Evolutionary conservation across 768 basidiomycete species (phyloP).

Genomic region (Tulasnella sp.): DNA sequence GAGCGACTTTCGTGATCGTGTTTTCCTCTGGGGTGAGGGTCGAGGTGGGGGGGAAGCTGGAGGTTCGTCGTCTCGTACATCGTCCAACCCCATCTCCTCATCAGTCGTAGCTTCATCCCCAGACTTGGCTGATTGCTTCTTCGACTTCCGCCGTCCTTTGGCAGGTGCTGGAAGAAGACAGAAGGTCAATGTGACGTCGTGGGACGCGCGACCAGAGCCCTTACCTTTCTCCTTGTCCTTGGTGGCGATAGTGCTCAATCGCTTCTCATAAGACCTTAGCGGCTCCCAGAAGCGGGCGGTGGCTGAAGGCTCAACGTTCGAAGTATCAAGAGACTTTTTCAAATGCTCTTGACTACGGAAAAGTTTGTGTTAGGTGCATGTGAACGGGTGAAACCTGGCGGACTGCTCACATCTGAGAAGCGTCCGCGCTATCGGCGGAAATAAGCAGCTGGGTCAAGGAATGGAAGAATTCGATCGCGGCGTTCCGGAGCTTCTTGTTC

Average conservation of each 20-base stretch:
- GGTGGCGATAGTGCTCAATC: slow-evolving; percentile 65
- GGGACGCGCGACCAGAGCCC: background rate
- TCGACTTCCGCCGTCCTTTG: slow-evolving; percentile 38
- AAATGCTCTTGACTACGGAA: slow-evolving; percentile 56
- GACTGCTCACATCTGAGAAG: slow-evolving; percentile 67
- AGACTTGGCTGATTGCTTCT: slow-evolving; percentile 39
- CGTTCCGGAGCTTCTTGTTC: slow-evolving; percentile 63
- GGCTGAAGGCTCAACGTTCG: slow-evolving; percentile 65
- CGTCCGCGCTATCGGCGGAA: slow-evolving; percentile 70
- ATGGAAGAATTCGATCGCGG: slow-evolving; percentile 71
- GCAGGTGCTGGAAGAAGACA: slow-evolving; percentile 35
- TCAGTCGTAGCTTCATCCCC: slow-evolving; percentile 43
- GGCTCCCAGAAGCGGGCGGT: slow-evolving; percentile 86
- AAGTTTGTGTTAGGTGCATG: slow-evolving; percentile 12
- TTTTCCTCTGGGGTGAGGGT: slow-evolving; percentile 1
- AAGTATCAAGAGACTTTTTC: slow-evolving; percentile 73
- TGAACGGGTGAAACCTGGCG: slow-evolving; percentile 30
- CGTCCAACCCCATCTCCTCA: slow-evolving; percentile 40
- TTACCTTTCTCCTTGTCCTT: slow-evolving; percentile 63
- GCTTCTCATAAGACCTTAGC: slow-evolving; percentile 82
- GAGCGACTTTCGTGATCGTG: background rate
- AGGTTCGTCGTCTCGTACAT: slow-evolving; percentile 37
- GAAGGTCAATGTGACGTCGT: slow-evolving; percentile 3
- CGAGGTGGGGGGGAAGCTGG: slow-evolving; percentile 35
- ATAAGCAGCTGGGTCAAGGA: slow-evolving; percentile 66